Conservation (phyloP, 306 rosid genomes). For the Cicer judaicum region DNA sequence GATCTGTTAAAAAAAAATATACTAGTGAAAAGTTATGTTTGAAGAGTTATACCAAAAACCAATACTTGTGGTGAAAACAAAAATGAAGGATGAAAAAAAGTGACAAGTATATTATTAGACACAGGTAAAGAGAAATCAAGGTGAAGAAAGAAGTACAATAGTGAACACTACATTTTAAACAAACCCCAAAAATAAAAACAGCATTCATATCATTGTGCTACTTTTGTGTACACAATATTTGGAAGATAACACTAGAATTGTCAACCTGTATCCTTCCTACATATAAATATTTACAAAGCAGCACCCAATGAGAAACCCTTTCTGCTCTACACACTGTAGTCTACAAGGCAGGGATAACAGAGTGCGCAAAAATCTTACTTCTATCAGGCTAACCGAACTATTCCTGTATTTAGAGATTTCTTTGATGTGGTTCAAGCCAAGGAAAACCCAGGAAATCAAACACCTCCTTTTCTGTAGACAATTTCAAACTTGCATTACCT, state of each 20-base stretch:
- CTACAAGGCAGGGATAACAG: constrained; percentile 7
- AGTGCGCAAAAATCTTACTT: neutral
- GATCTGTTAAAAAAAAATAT: too few relatives aligned
- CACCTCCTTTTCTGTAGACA: constrained; percentile 74
- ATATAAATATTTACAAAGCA: constrained; percentile 27
- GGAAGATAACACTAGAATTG: neutral
- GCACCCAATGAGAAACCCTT: neutral
- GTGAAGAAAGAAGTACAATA: too few relatives aligned
- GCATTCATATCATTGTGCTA: neutral
- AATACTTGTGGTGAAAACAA: too few relatives aligned
- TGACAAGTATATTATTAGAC: too few relatives aligned
- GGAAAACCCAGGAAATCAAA: constrained; percentile 87
- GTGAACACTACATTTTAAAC: neutral
- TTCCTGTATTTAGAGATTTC: constrained; percentile 65
- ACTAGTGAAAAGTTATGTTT: too few relatives aligned
- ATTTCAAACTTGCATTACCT: constrained; percentile 76
- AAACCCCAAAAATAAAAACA: neutral
- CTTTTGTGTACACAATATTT: constrained; percentile 15
- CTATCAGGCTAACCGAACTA: constrained; percentile 16
- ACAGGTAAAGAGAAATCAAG: too few relatives aligned
- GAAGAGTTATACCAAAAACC: too few relatives aligned
- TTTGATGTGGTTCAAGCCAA: constrained; percentile 85
- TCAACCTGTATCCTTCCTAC: neutral
- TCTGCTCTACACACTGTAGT: constrained; percentile 9
- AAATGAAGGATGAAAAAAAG: too few relatives aligned